Evolutionary conservation across 768 basidiomycete species (phyloP).

Genomic region (Amanita exitialis): DNA sequence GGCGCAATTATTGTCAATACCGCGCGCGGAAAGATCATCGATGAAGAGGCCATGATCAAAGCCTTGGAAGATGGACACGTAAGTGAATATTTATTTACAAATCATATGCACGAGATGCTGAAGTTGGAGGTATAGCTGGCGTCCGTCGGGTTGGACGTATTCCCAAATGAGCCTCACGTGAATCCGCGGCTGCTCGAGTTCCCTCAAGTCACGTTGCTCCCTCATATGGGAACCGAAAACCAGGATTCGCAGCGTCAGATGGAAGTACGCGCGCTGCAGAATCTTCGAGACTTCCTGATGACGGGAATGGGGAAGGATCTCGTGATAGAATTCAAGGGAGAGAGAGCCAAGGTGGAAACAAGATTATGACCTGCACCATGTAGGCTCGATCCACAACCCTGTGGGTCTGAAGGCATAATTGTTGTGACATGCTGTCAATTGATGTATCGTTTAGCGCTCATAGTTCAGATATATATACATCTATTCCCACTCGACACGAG

Average conservation of each 20-base stretch:
- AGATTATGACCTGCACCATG: neutral
- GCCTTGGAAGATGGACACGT: constrained; percentile 86
- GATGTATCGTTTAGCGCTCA: neutral
- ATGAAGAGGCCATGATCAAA: constrained; percentile 78
- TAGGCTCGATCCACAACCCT: neutral
- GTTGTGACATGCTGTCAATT: neutral
- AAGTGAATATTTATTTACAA: constrained; percentile 20
- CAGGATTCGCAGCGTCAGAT: constrained; percentile 72
- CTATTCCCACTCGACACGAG: constrained; percentile 1
- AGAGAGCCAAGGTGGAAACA: constrained; percentile 17
- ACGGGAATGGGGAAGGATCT: constrained; percentile 57
- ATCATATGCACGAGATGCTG: neutral
- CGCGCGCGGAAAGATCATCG: constrained; percentile 83
- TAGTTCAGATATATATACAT: neutral
- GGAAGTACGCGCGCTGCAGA: constrained; percentile 79
- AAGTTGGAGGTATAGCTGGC: constrained; percentile 41
- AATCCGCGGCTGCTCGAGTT: constrained; percentile 75
- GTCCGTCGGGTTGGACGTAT: constrained; percentile 80
- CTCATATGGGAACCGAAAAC: constrained; percentile 89
- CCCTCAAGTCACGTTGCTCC: constrained; percentile 75
- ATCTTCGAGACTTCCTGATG: constrained; percentile 61
- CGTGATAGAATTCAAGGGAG: constrained; percentile 40
- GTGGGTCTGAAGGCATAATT: neutral
- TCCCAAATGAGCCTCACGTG: constrained; percentile 73
- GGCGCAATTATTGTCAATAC: constrained; percentile 80